These are phyloP conservation scores for Crithidia sp. DNA, from an alignment of 208 protist genomes.

Conservation along the genomic window DNA sequence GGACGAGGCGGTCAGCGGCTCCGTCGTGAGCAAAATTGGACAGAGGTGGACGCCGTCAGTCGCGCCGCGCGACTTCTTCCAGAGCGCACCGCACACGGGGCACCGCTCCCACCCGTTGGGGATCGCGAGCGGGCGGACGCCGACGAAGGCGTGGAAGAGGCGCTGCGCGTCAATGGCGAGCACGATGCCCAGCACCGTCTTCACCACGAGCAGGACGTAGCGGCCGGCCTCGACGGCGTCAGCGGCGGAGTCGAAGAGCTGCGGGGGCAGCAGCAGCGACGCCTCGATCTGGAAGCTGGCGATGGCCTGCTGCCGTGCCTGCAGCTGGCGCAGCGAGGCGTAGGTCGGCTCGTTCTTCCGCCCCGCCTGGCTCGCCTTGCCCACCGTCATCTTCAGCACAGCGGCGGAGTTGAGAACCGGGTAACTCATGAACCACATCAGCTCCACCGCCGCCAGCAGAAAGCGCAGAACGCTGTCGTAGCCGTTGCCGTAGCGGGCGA, in stretches of 20 bases:
- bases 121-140: conserved; percentile 62
- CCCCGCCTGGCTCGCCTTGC: neutral
- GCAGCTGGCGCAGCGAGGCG: conserved; percentile 27
- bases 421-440: conserved; percentile 60
- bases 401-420: conserved; percentile 19
- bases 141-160: conserved; percentile 68
- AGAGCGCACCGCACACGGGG: conserved; percentile 63
- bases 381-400: conserved; percentile 18
- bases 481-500: conserved; percentile 52
- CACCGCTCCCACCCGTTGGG: conserved; percentile 62
- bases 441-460: conserved; percentile 42
- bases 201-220: conserved; percentile 37
- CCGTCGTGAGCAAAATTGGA: conserved; percentile 23
- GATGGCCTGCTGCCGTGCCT: conserved; percentile 29
- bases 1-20: conserved; percentile 11
- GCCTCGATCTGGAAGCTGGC: conserved; percentile 36
- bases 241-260: conserved; percentile 26
- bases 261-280: conserved; percentile 35
- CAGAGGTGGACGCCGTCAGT: conserved; percentile 29
- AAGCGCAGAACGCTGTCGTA: conserved; percentile 58
- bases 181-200: conserved; percentile 42
- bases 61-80: conserved; percentile 32
- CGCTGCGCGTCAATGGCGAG: conserved; percentile 58
- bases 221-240: conserved; percentile 20
- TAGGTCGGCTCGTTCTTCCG: conserved; percentile 28